Percentiles rank a stretch among this genome's conserved stretches.
Evolutionary conservation across 1,284 basidiomycete genomes (phyloP).

Genomic region (Papiliotrema laurentii): DNA sequence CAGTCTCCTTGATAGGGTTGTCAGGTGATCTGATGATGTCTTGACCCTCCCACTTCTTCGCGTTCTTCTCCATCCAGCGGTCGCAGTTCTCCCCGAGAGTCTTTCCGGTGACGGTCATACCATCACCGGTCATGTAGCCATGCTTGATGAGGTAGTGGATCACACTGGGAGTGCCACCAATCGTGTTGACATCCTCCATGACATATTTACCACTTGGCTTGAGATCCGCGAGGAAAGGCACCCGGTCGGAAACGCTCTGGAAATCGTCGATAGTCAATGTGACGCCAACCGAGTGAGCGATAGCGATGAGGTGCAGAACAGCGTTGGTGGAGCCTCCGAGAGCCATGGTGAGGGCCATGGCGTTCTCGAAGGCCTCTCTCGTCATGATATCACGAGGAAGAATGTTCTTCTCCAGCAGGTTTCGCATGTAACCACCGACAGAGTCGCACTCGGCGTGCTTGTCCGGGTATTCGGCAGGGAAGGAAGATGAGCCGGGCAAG

Average conservation of each 20-base stretch:
- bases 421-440: slow-evolving; percentile 73
- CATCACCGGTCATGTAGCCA: slow-evolving; percentile 80
- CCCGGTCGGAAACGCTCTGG: slow-evolving; percentile 76
- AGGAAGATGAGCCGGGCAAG: slow-evolving; percentile 92
- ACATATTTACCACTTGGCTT: slow-evolving; percentile 93
- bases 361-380: slow-evolving; percentile 89
- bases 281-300: slow-evolving; percentile 85
- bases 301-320: slow-evolving; percentile 87
- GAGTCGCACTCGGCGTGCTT: slow-evolving; percentile 69
- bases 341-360: slow-evolving; percentile 90
- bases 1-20: slow-evolving; percentile 85
- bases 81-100: slow-evolving; percentile 88
- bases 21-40: slow-evolving; percentile 73
- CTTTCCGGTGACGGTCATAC: slow-evolving; percentile 90
- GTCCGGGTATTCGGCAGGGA: slow-evolving; percentile 85
- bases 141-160: slow-evolving; percentile 76
- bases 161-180: slow-evolving; percentile 76
- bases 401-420: slow-evolving; percentile 85
- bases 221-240: slow-evolving; percentile 90
- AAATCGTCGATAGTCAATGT: slow-evolving; percentile 90
- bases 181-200: slow-evolving; percentile 92
- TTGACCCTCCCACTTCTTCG: slow-evolving; percentile 66
- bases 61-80: slow-evolving; percentile 64
- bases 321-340: slow-evolving; percentile 92
- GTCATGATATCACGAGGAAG: slow-evolving; percentile 96